phyloP scores from a whole-genome alignment of 768 basidiomycete genomes.

The Cystobasidium onofrii region DNA sequence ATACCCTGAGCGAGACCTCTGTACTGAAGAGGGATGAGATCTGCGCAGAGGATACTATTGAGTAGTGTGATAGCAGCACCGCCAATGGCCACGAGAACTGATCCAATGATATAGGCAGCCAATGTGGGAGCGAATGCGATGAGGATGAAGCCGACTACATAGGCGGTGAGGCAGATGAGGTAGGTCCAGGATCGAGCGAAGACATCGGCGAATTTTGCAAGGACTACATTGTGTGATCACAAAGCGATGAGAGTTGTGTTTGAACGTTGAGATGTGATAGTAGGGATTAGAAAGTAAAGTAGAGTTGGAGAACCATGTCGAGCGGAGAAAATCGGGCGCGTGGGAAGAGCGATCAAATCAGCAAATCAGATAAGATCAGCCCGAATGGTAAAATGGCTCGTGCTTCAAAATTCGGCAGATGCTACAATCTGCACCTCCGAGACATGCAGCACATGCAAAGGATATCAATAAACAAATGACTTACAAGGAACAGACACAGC shows the following conservation, averaged over 20 bases:
- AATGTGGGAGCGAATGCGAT: constrained; percentile 41
- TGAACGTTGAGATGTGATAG: not conserved
- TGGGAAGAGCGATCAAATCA: not conserved
- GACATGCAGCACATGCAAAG: no score
- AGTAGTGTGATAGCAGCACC: constrained; percentile 43
- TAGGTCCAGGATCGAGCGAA: constrained; percentile 42
- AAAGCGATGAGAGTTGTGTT: not conserved
- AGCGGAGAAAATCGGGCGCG: no score
- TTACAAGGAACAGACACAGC: constrained; percentile 41
- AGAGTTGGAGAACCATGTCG: no score
- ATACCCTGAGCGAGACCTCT: constrained; percentile 43
- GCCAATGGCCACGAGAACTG: constrained; percentile 43
- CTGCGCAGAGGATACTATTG: constrained; percentile 43
- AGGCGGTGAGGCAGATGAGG: constrained; percentile 40
- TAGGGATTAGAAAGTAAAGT: not conserved
- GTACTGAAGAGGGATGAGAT: constrained; percentile 45
- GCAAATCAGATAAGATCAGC: no score
- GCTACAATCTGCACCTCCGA: no score
- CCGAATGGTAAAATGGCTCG: no score
- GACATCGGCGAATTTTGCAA: constrained; percentile 41
- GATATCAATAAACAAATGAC: not conserved
- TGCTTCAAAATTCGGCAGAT: no score
- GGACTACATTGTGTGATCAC: not conserved
- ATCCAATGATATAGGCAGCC: constrained; percentile 38
- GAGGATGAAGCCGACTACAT: constrained; percentile 44